Conservation (phyloP, 257 asterid genomes). For the Galeopsis tetrahit region DNA sequence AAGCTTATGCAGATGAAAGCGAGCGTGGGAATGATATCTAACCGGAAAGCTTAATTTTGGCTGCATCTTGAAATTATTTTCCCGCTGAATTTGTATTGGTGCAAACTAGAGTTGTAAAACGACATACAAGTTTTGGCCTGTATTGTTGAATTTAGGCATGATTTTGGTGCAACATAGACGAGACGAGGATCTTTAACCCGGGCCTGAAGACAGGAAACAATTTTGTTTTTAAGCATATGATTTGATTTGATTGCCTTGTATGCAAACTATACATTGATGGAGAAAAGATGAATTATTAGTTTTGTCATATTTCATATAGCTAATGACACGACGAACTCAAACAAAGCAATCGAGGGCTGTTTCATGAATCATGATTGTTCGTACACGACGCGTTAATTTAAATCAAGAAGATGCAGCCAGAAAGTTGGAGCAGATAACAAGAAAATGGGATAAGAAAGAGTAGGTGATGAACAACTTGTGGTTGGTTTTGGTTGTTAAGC, state of each 20-base stretch:
- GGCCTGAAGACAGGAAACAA: neutral
- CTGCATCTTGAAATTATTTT: neutral
- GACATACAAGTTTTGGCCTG: neutral
- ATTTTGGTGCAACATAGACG: neutral
- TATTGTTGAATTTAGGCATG: neutral
- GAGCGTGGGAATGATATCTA: slow-evolving; percentile 33
- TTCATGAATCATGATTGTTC: neutral
- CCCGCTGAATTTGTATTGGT: neutral
- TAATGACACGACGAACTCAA: neutral
- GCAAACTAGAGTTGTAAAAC: neutral
- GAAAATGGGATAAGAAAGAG: slow-evolving; percentile 7
- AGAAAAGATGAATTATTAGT: neutral
- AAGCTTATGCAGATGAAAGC: slow-evolving; percentile 41
- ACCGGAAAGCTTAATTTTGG: slow-evolving; percentile 22
- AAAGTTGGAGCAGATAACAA: slow-evolving; percentile 9
- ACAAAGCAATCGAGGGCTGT: neutral
- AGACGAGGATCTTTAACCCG: neutral
- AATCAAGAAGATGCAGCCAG: neutral
- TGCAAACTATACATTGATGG: neutral
- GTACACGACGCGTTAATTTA: neutral
- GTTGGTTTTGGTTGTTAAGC: slow-evolving; percentile 18
- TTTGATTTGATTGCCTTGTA: slow-evolving; percentile 4
- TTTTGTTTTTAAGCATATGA: slow-evolving; percentile 3
- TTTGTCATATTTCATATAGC: neutral
- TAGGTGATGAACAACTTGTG: neutral